Conservation (phyloP, 2,329 filamentous ascomycete genomes). For the Anthostomella pinea region DNA sequence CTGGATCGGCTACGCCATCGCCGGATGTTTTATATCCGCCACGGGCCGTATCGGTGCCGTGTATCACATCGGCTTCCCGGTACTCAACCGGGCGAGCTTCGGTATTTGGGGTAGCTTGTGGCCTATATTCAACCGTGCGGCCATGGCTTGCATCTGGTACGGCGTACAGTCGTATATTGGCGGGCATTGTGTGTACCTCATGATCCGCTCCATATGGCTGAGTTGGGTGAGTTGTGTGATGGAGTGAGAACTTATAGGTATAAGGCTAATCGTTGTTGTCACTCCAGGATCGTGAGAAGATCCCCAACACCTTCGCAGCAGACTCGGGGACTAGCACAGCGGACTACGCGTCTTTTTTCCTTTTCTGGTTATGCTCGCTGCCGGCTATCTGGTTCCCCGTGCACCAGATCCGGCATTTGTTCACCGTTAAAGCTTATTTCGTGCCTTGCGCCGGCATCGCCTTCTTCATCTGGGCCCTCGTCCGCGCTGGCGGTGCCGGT, state of each 20-base stretch:
- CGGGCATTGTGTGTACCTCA: slow-evolving; percentile 78
- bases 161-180: slow-evolving; percentile 85
- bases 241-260: too few relatives aligned
- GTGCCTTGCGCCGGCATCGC: slow-evolving; percentile 80
- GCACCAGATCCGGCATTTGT: slow-evolving; percentile 83
- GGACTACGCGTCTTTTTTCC: slow-evolving; percentile 77
- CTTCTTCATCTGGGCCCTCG: slow-evolving; percentile 84
- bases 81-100: slow-evolving; percentile 74
- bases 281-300: slow-evolving; percentile 48
- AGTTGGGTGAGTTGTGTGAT: slow-evolving; percentile 57
- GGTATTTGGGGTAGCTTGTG: slow-evolving; percentile 87
- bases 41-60: slow-evolving; percentile 82
- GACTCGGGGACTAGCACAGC: slow-evolving; percentile 70
- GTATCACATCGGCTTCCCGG: slow-evolving; percentile 88
- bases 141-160: slow-evolving; percentile 84
- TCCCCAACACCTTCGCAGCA: slow-evolving; percentile 65
- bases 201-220: slow-evolving; percentile 84
- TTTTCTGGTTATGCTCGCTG: slow-evolving; percentile 79
- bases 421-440: slow-evolving; percentile 84
- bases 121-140: slow-evolving; percentile 87
- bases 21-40: slow-evolving; percentile 69
- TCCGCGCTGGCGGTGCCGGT: slow-evolving; percentile 77
- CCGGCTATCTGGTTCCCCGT: slow-evolving; percentile 89
- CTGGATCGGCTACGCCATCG: slow-evolving; percentile 79
- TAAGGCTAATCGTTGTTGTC: too few relatives aligned